Percentiles rank a stretch among this genome's conserved stretches.
Evolutionary conservation across 768 basidiomycete species (phyloP).

Genomic region (Mycena alexandri): DNA sequence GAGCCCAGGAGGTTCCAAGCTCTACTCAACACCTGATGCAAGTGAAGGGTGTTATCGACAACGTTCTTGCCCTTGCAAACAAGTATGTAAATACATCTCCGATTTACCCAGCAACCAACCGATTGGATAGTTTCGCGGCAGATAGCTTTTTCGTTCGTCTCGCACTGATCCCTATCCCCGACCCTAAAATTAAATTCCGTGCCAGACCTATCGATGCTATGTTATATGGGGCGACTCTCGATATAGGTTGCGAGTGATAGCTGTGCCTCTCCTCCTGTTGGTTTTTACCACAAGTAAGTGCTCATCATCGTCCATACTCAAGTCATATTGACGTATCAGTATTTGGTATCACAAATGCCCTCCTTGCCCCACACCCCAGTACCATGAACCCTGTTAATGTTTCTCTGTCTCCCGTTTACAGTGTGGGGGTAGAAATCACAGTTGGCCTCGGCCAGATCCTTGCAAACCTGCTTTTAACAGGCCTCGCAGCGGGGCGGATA

Average conservation of each 20-base stretch:
- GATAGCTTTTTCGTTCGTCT: background rate
- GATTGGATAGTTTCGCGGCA: background rate
- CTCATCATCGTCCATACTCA: too few species aligned
- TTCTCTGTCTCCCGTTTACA: too few species aligned
- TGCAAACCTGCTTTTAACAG: slow-evolving; percentile 3
- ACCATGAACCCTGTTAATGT: background rate
- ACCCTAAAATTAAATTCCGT: background rate
- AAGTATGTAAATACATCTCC: background rate
- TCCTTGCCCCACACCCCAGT: background rate
- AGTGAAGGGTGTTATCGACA: background rate
- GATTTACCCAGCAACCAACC: background rate
- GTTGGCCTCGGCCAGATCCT: background rate
- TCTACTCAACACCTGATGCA: background rate
- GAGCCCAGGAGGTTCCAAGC: background rate
- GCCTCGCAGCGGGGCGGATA: slow-evolving; percentile 6
- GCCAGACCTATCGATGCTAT: slow-evolving; percentile 27
- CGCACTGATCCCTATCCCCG: background rate
- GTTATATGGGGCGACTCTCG: slow-evolving; percentile 15
- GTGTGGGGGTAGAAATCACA: background rate
- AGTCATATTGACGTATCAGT: background rate
- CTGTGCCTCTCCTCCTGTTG: background rate
- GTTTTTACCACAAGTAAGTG: slow-evolving; percentile 6
- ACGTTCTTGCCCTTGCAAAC: background rate
- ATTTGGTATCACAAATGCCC: background rate
- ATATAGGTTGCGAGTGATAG: background rate